Conservation (phyloP, 371 early-diverging fungal genomes). For the Mycotypha africana region DNA sequence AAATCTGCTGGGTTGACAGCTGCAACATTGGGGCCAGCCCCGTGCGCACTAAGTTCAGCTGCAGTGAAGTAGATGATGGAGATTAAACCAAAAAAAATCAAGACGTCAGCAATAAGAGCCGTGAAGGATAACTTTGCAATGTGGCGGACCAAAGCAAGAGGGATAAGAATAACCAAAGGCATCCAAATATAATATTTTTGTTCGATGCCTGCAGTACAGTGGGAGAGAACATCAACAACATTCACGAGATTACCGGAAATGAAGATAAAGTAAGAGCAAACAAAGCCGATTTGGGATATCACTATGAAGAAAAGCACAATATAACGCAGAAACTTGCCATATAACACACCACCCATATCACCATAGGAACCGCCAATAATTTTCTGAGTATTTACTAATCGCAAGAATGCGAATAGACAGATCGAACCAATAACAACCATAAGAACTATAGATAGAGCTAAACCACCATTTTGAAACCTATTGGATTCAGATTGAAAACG, state of each 20-base stretch:
- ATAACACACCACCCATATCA: constrained; percentile 69
- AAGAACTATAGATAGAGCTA: constrained; percentile 20
- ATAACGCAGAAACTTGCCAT: constrained; percentile 50
- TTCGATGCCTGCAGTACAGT: constrained; percentile 26
- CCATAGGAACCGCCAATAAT: constrained; percentile 68
- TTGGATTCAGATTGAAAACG: no score
- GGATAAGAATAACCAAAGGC: constrained; percentile 57
- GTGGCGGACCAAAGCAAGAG: constrained; percentile 61
- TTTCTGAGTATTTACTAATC: constrained; percentile 28
- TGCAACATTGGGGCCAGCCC: constrained; percentile 37
- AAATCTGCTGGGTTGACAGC: constrained; percentile 57
- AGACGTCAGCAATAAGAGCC: constrained; percentile 65
- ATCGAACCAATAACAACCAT: constrained; percentile 24
- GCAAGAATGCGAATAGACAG: constrained; percentile 25
- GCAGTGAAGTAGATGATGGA: constrained; percentile 38
- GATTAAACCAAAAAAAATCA: constrained; percentile 62
- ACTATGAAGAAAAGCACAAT: constrained; percentile 59
- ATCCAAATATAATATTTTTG: constrained; percentile 51
- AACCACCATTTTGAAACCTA: constrained; percentile 33
- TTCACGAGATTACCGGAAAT: constrained; percentile 38
- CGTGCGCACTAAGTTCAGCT: constrained; percentile 16
- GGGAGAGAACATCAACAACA: constrained; percentile 36
- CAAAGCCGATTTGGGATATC: constrained; percentile 61
- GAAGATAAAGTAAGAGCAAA: constrained; percentile 44
- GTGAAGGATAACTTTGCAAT: constrained; percentile 63